Base-by-base conservation (phyloP, 345 rosid genomes). In the Gynandropsis gynandra region DNA sequence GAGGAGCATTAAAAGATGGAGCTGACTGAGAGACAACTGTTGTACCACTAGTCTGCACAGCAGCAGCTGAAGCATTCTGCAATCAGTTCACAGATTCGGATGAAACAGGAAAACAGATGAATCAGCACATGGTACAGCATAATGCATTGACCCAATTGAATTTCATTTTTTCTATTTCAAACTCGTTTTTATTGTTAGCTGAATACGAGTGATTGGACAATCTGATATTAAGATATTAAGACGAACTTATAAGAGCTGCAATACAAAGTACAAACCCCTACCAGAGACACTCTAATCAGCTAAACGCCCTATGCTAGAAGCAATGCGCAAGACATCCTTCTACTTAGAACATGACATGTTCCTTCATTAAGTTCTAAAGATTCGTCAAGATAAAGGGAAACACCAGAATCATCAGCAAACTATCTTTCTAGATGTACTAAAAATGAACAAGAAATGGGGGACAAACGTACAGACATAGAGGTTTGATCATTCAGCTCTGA, bases 1-100 rank as follows among this genome's bases (percentile, higher is more conserved):
- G 59, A 20, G 77, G 66, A 52, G 72, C 56, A 56, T 61, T 50
- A 47, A 58, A 52, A 52, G 65, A 67, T 49, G 72, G 60, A 45
- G 52, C 75, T 39, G 79, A 41, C 54, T 71, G 79, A 52, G 85
- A 76, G 51, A 60, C 48, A 42, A 69, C 57, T 24, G 64, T 68
- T 39, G 50, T 50, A 50, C 59, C 47, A 65, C 50, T 66, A 54
- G 60, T 59, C 68, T 74, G 77, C 19, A 64, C 45, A 73, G 45
- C 40, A 35, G 59, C 15, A 61, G 63, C 20, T n/a, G 60, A 63
- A 45, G 66, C 19, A 67, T 62, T 72, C 78, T 71, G 70, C 68
- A 83, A 52, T 38, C 31, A 67, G 40, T 20, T 19, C 15, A 69
- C 34, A 43, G 34, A 59, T 42, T 24, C 4, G 43, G 36, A 39